Percentiles rank a stretch among this genome's conserved stretches.
Evolutionary conservation across 768 basidiomycete genomes (phyloP).

Genomic region (Boletus vinaceobasis): DNA sequence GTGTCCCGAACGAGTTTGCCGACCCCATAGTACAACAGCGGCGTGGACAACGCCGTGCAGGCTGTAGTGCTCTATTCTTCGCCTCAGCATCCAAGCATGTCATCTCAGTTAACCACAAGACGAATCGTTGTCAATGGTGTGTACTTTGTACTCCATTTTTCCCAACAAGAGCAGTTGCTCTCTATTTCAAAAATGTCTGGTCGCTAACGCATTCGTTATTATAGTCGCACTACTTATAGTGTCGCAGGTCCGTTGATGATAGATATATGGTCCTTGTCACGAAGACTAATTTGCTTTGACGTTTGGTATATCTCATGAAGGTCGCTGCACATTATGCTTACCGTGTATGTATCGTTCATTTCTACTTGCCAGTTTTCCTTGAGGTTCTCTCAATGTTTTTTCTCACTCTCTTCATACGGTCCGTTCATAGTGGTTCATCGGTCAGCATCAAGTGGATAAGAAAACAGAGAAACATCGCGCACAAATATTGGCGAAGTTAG

Average conservation of each 20-base stretch:
- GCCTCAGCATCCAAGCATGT: constrained; percentile 10
- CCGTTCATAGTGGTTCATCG: constrained; percentile 59
- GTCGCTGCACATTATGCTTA: constrained; percentile 77
- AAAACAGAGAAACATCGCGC: constrained; percentile 66
- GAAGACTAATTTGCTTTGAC: constrained; percentile 1
- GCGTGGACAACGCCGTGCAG: not conserved
- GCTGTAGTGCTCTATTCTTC: not conserved
- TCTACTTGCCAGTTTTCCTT: not conserved
- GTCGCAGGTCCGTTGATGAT: constrained; percentile 42
- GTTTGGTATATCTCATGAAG: constrained; percentile 36
- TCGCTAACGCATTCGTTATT: constrained; percentile 10
- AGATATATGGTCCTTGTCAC: not conserved
- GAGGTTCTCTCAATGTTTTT: not conserved
- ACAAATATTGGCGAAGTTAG: constrained; percentile 66
- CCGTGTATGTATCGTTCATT: constrained; percentile 43
- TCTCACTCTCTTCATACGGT: not conserved
- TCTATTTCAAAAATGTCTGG: not conserved
- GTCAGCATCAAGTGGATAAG: constrained; percentile 49
- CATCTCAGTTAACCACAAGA: constrained; percentile 36
- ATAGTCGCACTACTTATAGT: constrained; percentile 51
- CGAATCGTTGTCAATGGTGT: constrained; percentile 46
- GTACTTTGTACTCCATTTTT: constrained; percentile 2
- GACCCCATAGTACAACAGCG: not conserved
- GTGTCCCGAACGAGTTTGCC: no score
- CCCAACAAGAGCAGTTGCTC: not conserved